These are phyloP conservation scores for Oryza glumipatula DNA, from an alignment of 176 grass and related monocot species.

Conservation along the genomic window DNA sequence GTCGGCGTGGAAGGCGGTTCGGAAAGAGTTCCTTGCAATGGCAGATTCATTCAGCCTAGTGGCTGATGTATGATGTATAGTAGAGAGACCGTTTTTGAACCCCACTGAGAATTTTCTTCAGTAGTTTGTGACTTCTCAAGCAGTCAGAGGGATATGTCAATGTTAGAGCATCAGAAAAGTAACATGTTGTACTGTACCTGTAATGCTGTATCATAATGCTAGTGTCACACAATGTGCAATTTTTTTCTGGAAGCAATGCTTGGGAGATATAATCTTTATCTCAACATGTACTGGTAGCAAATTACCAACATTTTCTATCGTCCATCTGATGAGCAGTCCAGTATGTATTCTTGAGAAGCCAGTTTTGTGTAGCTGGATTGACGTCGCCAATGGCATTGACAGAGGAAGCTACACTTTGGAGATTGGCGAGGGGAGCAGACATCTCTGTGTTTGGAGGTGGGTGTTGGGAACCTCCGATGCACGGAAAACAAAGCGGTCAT, in stretches of 20 bases:
- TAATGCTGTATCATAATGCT: slow-evolving; percentile 6
- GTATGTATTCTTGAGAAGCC: too few species aligned
- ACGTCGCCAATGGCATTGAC: too few species aligned
- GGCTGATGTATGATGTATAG: slow-evolving; percentile 31
- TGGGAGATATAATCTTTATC: background rate
- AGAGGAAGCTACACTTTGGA: too few species aligned
- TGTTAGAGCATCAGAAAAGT: slow-evolving; percentile 16
- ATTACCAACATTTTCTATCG: background rate
- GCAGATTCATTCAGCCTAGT: slow-evolving; percentile 84
- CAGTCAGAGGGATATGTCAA: background rate
- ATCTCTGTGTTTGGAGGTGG: too few species aligned
- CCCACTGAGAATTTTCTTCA: background rate
- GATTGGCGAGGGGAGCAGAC: too few species aligned
- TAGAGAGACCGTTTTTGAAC: slow-evolving; percentile 34
- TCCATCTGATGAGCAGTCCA: background rate
- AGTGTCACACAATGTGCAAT: background rate
- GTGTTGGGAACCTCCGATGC: too few species aligned
- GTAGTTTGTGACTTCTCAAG: slow-evolving; percentile 6
- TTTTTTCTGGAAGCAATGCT: background rate
- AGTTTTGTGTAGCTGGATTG: too few species aligned
- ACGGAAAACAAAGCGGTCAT: too few species aligned
- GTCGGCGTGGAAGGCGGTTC: slow-evolving; percentile 56
- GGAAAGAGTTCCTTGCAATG: slow-evolving; percentile 65
- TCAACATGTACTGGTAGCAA: background rate
- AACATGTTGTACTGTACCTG: background rate